Base-by-base conservation (phyloP, 768 basidiomycete genomes). In the Multifurca ochricompacta region DNA sequence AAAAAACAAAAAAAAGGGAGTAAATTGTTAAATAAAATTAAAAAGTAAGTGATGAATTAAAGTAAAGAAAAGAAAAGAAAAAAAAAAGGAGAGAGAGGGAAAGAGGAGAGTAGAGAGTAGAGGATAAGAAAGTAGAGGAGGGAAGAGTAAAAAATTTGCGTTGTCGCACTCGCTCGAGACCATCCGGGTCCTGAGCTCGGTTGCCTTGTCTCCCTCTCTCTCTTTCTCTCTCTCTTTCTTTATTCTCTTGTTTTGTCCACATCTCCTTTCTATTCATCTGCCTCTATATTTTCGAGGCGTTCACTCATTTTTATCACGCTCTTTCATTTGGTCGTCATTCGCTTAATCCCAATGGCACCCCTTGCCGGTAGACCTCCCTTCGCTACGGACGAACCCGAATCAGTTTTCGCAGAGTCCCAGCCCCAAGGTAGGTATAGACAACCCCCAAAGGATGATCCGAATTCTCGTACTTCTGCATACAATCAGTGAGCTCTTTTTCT, bases 301-400 rank as follows among this genome's bases (percentile, higher is more conserved):
- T 43, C 53, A n/a, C 52, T 59, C 59, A 0, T 53, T 61, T 34
- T 45, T 4, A 21, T 25, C 45, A 59, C 53, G 28, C 30, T 51
- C 53, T 4, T 45, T 53, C 51, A 37, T 25, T 34, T 37, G 30
- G 13, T 36, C 23, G 13, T 39, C 28, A 43, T 23, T 14, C 40
- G 23, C n/a, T n/a, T n/a, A n/a, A n/a, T n/a, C n/a, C n/a, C 16
- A 56, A 55, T 58, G 55, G 45, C 53, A 6, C 73, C 81, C 50
- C 71, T 81, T 56, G 80, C 81, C 66, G 79, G 80, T 56, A 74
- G 72, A 68, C 82, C 82, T 11, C 82, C 82, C 25, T 85, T 77
- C 65, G 84, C 81, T 42, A 84, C 82, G 34, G 80, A 87, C 69
- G 77, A 83, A 62, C 79, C 80, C 6, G 81, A 84, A 66, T 75